These are phyloP conservation scores for Coccinonectria pachysandricola DNA, from an alignment of 2,329 filamentous ascomycete genomes.

Conservation along the genomic window DNA sequence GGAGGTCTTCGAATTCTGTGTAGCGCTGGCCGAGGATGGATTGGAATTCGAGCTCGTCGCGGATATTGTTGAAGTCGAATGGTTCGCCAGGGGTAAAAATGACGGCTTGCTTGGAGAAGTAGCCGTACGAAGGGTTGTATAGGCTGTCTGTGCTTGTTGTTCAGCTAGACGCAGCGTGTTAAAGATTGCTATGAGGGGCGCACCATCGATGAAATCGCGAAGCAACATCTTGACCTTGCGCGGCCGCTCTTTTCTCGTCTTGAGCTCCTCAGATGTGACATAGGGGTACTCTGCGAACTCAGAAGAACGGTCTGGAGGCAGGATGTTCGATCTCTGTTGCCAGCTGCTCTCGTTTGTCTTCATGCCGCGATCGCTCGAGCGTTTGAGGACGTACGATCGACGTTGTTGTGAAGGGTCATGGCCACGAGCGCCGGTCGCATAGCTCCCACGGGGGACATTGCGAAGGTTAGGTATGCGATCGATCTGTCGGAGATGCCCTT, in stretches of 20 bases:
- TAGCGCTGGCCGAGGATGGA: slow-evolving; percentile 67
- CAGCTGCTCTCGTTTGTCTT: slow-evolving; percentile 59
- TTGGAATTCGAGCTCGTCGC: slow-evolving; percentile 81
- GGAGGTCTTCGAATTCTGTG: slow-evolving; percentile 76
- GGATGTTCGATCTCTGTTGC: slow-evolving; percentile 72
- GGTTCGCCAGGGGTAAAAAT: slow-evolving; percentile 90
- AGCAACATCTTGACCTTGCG: slow-evolving; percentile 91
- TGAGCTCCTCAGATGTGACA: slow-evolving; percentile 73
- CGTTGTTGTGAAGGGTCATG: no score
- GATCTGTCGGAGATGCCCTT: no score
- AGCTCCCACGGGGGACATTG: slow-evolving; percentile 12
- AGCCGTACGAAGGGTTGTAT: slow-evolving; percentile 90
- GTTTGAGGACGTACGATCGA: slow-evolving; percentile 20
- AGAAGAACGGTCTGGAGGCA: slow-evolving; percentile 65
- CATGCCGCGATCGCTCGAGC: slow-evolving; percentile 29
- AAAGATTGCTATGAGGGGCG: slow-evolving; percentile 15
- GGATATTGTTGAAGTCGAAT: slow-evolving; percentile 74
- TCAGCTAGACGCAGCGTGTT: no score
- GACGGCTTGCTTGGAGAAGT: slow-evolving; percentile 92
- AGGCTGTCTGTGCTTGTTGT: slow-evolving; percentile 63
- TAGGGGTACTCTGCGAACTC: slow-evolving; percentile 77
- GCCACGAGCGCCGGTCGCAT: slow-evolving; percentile 2
- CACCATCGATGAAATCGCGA: slow-evolving; percentile 93
- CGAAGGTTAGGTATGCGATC: slow-evolving; percentile 13
- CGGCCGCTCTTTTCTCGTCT: slow-evolving; percentile 63